These are phyloP conservation scores for Paraphaeosphaeria sporulosa DNA, from an alignment of 2,329 filamentous ascomycete species.

Conservation along the genomic window DNA sequence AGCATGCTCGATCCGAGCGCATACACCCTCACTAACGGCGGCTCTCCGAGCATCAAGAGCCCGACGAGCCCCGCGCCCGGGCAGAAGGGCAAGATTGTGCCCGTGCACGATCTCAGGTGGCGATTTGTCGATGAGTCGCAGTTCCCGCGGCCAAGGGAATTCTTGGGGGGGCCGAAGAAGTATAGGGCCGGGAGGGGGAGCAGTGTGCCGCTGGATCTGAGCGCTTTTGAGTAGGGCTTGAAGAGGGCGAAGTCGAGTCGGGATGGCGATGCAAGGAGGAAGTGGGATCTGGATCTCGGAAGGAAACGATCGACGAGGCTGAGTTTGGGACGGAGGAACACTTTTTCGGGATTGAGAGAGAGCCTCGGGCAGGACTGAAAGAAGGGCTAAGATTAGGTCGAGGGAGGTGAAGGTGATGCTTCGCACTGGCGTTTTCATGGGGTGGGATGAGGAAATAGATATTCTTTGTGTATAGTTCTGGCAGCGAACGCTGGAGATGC, in stretches of 20 bases:
- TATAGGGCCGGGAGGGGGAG: conserved; percentile 93
- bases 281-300: background rate
- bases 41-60: conserved; percentile 29
- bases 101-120: conserved; percentile 82
- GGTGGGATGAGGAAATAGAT: background rate
- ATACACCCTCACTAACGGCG: conserved; percentile 67
- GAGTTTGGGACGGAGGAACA: background rate
- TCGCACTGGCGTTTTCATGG: background rate
- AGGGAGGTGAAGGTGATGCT: background rate
- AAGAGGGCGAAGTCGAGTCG: background rate
- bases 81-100: conserved; percentile 49
- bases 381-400: no score
- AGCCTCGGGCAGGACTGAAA: background rate
- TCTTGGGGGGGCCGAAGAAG: conserved; percentile 74
- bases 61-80: conserved; percentile 29
- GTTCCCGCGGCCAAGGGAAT: conserved; percentile 85
- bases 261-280: background rate
- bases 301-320: background rate
- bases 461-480: conserved; percentile 15
- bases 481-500: background rate
- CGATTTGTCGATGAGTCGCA: conserved; percentile 83
- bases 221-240: conserved; percentile 57
- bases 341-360: background rate
- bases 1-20: conserved; percentile 77
- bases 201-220: conserved; percentile 89